Base-by-base conservation (phyloP, 2,329 filamentous ascomycete species). In the Fusarium nygamai region DNA sequence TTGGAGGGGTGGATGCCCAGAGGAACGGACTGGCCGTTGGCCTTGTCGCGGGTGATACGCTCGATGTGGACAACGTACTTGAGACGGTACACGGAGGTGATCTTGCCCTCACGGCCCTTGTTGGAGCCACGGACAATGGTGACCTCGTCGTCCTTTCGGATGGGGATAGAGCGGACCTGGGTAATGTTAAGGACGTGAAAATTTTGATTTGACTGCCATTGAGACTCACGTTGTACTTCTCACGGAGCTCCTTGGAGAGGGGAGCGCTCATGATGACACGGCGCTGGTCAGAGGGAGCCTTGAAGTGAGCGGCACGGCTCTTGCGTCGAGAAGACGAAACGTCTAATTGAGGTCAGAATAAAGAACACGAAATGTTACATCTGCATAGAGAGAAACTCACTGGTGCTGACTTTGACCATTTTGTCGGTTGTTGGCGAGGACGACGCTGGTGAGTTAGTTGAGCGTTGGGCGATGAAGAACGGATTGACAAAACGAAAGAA, bases 71-170 rank as follows among this genome's bases (percentile, higher is more conserved):
- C 92, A 84, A 95, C 90, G 88, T 96, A 99, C 89, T 98, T 98
- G 83, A 98, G 93, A 86, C 95, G 94, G 93, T 98, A 99, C 86
- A 98, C 96, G 82, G 94, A 94, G 82, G 92, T 95, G 88, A 99
- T 90, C 91, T 98, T 98, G 90, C 96, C 96, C 90, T 98, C 96
- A 83, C 95, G 94, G 84, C 96, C 96, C 91, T 98, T 98, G 91
- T 97, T 93, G 88, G 89, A 88, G 83, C 96, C 96, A 81, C 96
- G 95, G 84, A 96, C 92, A 82, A 99, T 93, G 84, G 89, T 90
- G 85, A 98, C 95, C 88, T 97, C 94, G 88, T 98, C 94, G 85
- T 98, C 96, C 89, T 98, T 98, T 89, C 96, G 94, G 89, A 98
- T 91, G 84, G 96, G 96, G 86, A 98, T 97, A 86, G 92, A 92